Conservation (phyloP, 495 filamentous ascomycete species). For the Penicillium mononematosum region DNA sequence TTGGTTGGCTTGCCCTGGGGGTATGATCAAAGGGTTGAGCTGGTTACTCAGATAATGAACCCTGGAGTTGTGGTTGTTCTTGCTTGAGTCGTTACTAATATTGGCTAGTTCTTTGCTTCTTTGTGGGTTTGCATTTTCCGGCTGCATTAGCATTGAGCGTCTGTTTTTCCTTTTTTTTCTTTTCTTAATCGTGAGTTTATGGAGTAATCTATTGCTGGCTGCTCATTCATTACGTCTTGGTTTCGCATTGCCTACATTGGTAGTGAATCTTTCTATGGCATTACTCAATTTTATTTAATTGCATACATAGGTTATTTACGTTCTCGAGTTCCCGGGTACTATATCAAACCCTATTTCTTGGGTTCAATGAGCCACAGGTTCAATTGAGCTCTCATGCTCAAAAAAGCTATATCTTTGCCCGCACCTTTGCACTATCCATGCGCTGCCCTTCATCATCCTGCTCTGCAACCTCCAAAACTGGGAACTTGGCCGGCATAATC, state of each 20-base stretch:
- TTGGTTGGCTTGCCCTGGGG: too few relatives aligned
- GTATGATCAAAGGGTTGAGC: not conserved
- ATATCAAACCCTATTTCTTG: not conserved
- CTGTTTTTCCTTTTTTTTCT: not conserved
- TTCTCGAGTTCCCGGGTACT: not conserved
- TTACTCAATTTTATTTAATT: not conserved
- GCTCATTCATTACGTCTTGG: not conserved
- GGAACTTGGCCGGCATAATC: slow-evolving; percentile 76
- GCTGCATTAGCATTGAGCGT: slow-evolving; percentile 20
- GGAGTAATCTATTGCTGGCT: not conserved
- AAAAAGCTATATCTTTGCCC: slow-evolving; percentile 28
- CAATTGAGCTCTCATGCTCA: not conserved
- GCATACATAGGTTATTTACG: not conserved
- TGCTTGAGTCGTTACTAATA: not conserved
- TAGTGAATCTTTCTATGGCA: not conserved
- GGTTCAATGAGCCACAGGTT: not conserved
- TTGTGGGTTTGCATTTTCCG: slow-evolving; percentile 10
- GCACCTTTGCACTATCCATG: slow-evolving; percentile 59
- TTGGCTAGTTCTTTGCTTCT: not conserved
- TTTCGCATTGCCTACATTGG: not conserved
- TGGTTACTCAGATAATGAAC: not conserved
- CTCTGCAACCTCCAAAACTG: slow-evolving; percentile 70
- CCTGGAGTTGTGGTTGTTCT: slow-evolving; percentile 7
- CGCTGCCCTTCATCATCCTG: slow-evolving; percentile 78
- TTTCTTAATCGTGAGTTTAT: slow-evolving; percentile 9